Percentiles rank a stretch among this genome's conserved stretches.
These are phyloP conservation scores for Neurospora sp. DNA, from an alignment of 495 filamentous ascomycete genomes.

Conservation along the genomic window DNA sequence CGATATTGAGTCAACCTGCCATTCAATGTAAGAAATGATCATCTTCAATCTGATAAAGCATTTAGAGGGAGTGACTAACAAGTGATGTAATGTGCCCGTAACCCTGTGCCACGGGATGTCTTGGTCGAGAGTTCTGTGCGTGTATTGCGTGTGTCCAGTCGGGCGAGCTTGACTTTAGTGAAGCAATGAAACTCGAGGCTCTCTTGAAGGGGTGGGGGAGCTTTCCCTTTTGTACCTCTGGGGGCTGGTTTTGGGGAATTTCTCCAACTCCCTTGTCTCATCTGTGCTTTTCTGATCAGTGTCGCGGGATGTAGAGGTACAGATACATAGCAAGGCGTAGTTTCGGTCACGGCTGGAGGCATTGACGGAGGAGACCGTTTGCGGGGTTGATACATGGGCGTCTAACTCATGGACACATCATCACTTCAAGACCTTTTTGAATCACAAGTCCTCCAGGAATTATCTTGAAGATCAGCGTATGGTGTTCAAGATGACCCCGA, in stretches of 20 bases:
- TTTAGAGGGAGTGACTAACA: neutral
- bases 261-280: neutral
- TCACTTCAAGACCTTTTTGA: neutral
- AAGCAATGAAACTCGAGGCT: neutral
- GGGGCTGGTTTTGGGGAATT: neutral
- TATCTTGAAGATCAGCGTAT: neutral
- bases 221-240: neutral
- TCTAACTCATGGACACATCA: neutral
- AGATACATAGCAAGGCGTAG: neutral
- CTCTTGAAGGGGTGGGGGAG: neutral
- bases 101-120: neutral
- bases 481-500: neutral
- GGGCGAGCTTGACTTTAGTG: neutral
- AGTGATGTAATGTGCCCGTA: neutral
- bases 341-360: neutral
- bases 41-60: neutral
- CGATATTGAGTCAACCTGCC: neutral
- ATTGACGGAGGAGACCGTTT: neutral
- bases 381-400: neutral
- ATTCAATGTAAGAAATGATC: neutral
- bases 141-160: neutral
- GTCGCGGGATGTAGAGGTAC: neutral
- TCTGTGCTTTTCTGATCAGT: neutral
- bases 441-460: neutral
- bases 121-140: neutral